Evolutionary conservation across 2,329 filamentous ascomycete species (phyloP).

Genomic region (Aspergillus candidus): DNA sequence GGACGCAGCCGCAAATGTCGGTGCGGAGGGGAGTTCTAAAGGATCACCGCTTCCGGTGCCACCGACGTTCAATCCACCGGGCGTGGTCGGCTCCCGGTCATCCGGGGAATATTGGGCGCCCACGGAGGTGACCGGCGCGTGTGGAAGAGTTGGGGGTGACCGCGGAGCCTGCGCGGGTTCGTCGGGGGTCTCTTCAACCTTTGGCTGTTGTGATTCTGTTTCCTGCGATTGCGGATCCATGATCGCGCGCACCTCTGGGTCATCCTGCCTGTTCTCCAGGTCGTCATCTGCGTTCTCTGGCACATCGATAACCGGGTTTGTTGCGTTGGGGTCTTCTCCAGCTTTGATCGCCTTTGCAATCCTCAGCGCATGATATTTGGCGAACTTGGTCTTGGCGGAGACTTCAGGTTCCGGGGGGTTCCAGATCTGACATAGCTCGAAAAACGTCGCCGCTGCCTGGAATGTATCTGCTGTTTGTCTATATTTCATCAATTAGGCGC

Average conservation of each 20-base stretch:
- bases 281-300: slow-evolving; percentile 46
- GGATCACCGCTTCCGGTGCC: slow-evolving; percentile 21
- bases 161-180: slow-evolving; percentile 49
- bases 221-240: slow-evolving; percentile 40
- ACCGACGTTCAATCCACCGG: slow-evolving; percentile 31
- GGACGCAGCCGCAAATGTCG: slow-evolving; percentile 29
- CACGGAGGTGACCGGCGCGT: slow-evolving; percentile 15
- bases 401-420: slow-evolving; percentile 66
- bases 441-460: slow-evolving; percentile 84
- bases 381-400: slow-evolving; percentile 84
- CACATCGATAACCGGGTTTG: slow-evolving; percentile 61
- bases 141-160: slow-evolving; percentile 35
- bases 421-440: slow-evolving; percentile 85
- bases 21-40: slow-evolving; percentile 35
- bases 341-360: slow-evolving; percentile 89
- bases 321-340: slow-evolving; percentile 84
- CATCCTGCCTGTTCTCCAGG: slow-evolving; percentile 53
- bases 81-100: slow-evolving; percentile 20
- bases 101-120: slow-evolving; percentile 20
- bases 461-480: slow-evolving; percentile 93
- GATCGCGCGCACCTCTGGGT: slow-evolving; percentile 58
- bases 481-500: slow-evolving; percentile 3
- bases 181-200: slow-evolving; percentile 56
- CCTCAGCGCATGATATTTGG: slow-evolving; percentile 88
- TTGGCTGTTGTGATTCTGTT: slow-evolving; percentile 44